A percentile compares a stretch with the other conserved stretches of the same genome.
Conservation (phyloP, 352 stramenopile genomes). For the Aphanomyces euteiches region DNA sequence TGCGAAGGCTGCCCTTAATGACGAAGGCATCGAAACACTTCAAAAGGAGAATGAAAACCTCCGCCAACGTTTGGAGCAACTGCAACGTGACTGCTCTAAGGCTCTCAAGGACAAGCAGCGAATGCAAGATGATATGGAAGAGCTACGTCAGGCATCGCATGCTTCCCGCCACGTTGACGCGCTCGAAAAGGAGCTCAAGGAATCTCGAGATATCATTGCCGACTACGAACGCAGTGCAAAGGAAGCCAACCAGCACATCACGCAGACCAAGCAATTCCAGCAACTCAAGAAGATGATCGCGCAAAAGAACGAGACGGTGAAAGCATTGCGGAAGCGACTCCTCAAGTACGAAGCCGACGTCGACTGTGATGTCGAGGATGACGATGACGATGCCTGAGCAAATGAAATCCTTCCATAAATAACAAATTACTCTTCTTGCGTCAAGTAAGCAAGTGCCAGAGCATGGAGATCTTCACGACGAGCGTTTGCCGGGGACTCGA, state of each 20-base stretch:
- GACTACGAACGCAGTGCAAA: conserved; percentile 57
- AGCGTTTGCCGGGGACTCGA: conserved; percentile 39
- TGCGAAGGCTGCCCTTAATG: neutral
- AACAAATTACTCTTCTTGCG: neutral
- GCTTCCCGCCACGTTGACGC: conserved; percentile 50
- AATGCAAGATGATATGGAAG: conserved; percentile 60
- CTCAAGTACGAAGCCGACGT: conserved; percentile 72
- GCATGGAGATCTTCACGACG: conserved; percentile 69
- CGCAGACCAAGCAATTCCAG: conserved; percentile 81
- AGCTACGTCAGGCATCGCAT: conserved; percentile 52
- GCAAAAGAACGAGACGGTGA: conserved; percentile 79
- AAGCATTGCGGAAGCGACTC: conserved; percentile 57
- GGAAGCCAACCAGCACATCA: conserved; percentile 59
- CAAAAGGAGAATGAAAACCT: conserved; percentile 32
- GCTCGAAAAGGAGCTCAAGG: conserved; percentile 52
- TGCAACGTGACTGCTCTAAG: conserved; percentile 32
- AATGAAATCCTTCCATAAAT: neutral
- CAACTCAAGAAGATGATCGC: conserved; percentile 77
- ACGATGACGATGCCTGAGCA: conserved; percentile 38
- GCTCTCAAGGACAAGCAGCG: conserved; percentile 38
- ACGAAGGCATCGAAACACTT: conserved; percentile 40
- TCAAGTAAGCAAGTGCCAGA: conserved; percentile 43
- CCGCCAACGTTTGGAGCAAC: conserved; percentile 29
- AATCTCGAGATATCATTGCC: conserved; percentile 48
- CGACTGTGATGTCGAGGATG: conserved; percentile 38